Conservation (phyloP, 176 grass and related monocot species). For the Musa beccarii region DNA sequence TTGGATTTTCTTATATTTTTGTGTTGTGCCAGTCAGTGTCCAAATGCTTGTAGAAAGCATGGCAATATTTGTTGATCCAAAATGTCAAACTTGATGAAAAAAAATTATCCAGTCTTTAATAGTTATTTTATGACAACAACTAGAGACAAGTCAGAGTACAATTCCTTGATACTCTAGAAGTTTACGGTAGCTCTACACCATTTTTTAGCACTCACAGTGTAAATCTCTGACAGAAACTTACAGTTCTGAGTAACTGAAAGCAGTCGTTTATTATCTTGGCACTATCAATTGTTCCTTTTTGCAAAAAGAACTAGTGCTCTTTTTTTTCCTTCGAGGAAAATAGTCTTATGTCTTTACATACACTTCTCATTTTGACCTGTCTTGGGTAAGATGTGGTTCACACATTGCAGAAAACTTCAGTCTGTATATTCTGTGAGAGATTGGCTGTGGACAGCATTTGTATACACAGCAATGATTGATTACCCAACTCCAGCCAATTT, state of each 20-base stretch:
- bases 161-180: neutral
- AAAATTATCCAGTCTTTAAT: neutral
- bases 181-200: neutral
- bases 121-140: neutral
- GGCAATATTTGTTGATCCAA: neutral
- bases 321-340: neutral
- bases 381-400: neutral
- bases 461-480: constrained; percentile 76
- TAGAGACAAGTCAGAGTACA: neutral
- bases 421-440: constrained; percentile 31
- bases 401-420: constrained; percentile 39
- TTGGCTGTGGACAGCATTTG: constrained; percentile 67
- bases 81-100: neutral
- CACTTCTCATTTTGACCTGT: neutral
- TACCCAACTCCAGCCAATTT: constrained; percentile 74
- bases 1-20: too few relatives aligned
- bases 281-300: too few relatives aligned
- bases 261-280: neutral
- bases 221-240: neutral
- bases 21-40: neutral
- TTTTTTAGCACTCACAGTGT: too few relatives aligned
- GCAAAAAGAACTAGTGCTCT: neutral
- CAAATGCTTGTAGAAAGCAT: neutral
- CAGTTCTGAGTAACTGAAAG: neutral
- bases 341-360: neutral